A percentile compares a stretch with the other conserved stretches of the same genome.
Evolutionary conservation across 2,329 filamentous ascomycete species (phyloP).

Genomic region (Colletotrichum chlorophyti): DNA sequence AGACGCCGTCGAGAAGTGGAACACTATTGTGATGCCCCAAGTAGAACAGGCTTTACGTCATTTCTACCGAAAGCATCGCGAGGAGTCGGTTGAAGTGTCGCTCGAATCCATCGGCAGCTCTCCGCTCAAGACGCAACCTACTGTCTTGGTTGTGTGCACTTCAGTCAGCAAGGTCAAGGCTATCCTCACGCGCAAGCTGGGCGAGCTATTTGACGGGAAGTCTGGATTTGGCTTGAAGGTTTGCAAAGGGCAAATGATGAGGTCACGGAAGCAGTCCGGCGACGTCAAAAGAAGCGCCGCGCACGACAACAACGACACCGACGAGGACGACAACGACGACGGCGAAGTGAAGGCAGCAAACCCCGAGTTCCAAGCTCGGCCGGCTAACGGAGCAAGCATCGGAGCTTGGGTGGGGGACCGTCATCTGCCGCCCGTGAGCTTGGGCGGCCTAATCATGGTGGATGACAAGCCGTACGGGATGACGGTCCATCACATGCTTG

Average conservation of each 20-base stretch:
- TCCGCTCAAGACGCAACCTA: slow-evolving; percentile 70
- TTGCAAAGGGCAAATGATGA: slow-evolving; percentile 71
- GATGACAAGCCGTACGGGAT: slow-evolving; percentile 88
- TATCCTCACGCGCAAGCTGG: slow-evolving; percentile 73
- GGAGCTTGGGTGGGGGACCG: slow-evolving; percentile 86
- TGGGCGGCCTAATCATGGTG: slow-evolving; percentile 85
- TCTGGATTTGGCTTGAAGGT: slow-evolving; percentile 73
- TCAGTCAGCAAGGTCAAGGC: slow-evolving; percentile 76
- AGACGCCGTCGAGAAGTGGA: slow-evolving; percentile 74
- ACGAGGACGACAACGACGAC: slow-evolving; percentile 42
- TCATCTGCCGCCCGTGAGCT: slow-evolving; percentile 88
- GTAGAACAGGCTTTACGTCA: slow-evolving; percentile 74
- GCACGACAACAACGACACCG: slow-evolving; percentile 43
- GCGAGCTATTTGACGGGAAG: slow-evolving; percentile 67
- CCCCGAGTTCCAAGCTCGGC: slow-evolving; percentile 78
- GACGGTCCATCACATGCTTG: slow-evolving; percentile 97
- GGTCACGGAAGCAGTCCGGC: slow-evolving; percentile 57
- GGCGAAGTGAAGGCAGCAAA: slow-evolving; percentile 62
- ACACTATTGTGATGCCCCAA: slow-evolving; percentile 73
- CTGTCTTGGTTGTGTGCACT: slow-evolving; percentile 78
- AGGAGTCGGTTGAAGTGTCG: slow-evolving; percentile 79
- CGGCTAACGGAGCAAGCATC: slow-evolving; percentile 88
- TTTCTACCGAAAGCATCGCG: slow-evolving; percentile 73
- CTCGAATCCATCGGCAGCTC: slow-evolving; percentile 77
- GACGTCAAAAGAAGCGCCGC: slow-evolving; percentile 45